A percentile compares a stretch with the other conserved stretches of the same genome.
phyloP scores from a whole-genome alignment of 1,284 basidiomycete genomes.

The Mycena sp. region DNA sequence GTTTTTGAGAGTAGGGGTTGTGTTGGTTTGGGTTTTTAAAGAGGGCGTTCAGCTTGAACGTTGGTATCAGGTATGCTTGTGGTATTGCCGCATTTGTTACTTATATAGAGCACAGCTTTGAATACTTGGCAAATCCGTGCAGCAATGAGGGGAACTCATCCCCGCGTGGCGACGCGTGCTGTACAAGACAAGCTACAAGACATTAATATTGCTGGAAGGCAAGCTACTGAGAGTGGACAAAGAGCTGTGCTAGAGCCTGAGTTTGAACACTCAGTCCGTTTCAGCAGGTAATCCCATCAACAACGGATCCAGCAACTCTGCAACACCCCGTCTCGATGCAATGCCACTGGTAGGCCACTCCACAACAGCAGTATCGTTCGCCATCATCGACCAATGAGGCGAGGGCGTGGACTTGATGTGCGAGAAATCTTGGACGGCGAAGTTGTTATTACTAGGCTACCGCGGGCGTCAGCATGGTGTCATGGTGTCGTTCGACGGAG shows the following conservation, averaged over 20 bases:
- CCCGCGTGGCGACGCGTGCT: too few species aligned
- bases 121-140: too few species aligned
- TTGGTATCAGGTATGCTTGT: too few species aligned
- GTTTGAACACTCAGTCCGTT: neutral
- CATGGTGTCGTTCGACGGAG: too few species aligned
- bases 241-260: neutral
- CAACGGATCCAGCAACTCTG: neutral
- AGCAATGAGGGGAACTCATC: too few species aligned
- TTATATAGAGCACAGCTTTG: too few species aligned
- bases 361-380: neutral
- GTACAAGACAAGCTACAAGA: too few species aligned
- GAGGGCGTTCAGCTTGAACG: too few species aligned
- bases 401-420: slow-evolving; percentile 79
- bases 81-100: too few species aligned
- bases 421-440: slow-evolving; percentile 80
- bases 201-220: too few species aligned
- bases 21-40: slow-evolving; percentile 20
- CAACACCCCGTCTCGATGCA: slow-evolving; percentile 10
- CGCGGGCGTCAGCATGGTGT: too few species aligned
- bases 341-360: slow-evolving; percentile 1
- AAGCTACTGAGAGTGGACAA: neutral
- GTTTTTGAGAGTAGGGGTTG: neutral
- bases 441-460: slow-evolving; percentile 33
- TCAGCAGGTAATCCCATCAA: neutral
- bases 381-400: slow-evolving; percentile 69